Evolutionary conservation across 176 grass and related monocot species (phyloP), one percentile per base, ranked within the genome.

Genomic region (Carex kokanica): DNA sequence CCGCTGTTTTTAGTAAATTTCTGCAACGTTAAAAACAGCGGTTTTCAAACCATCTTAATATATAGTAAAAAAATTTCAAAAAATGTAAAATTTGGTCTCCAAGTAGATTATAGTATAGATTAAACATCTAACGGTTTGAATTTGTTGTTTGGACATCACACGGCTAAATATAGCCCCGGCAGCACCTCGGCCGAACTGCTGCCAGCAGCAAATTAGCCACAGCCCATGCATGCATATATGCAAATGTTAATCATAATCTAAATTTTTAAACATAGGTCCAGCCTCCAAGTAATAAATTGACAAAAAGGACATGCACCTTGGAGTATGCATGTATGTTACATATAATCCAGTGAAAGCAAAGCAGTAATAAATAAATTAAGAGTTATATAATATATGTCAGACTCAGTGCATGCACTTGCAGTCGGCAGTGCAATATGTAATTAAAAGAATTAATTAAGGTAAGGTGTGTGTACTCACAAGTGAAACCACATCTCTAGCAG

Each of bases 401-500:
- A n/a, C n/a, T n/a, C n/a, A 81, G 57, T 74, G 70, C 20, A 52
- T 74, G 70, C 43, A 74, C 20, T 27, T 74, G 70, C 43, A 74
- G 43, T 47, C 10, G 34, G 27, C 27, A 36, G 4, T 43, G 0
- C 49, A 74, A 74, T 8, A 71, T 20, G 67, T 73, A 54, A 29
- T 55, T 75, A 31, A 31, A 17, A 4, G 3, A 3, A 23, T 17
- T 17, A 82, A 49, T n/a, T n/a, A n/a, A n/a, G n/a, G n/a, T n/a
- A n/a, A n/a, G n/a, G n/a, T n/a, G n/a, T 11, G 5, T 18, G 63
- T 67, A 23, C 6, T 86, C 79, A 95, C 93, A 84, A 95, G 88
- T 8, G 90, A 89, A 67, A 95, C 90, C 67, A 95, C 93, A 89
- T 95, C 93, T 57, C 93, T 89, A 2, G 93, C 90, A 52, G 93